These are phyloP conservation scores for Russula compacta DNA, from an alignment of 768 basidiomycete genomes.

Conservation along the genomic window DNA sequence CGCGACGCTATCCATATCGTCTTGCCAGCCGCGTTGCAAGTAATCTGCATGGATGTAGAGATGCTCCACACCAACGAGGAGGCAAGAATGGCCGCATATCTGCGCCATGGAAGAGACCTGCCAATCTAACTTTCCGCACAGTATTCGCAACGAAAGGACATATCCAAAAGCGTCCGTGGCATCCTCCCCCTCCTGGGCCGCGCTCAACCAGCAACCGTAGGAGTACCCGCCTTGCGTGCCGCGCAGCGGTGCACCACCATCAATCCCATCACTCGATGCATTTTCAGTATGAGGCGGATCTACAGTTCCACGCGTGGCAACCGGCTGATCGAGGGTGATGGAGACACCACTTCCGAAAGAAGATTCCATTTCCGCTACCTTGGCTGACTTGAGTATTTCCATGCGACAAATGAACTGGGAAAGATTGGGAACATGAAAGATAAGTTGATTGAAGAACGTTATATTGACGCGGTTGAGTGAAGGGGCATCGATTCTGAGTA, in stretches of 20 bases:
- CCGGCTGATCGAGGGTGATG: not conserved
- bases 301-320: not conserved
- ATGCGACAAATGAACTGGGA: not conserved
- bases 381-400: not conserved
- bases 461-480: not conserved
- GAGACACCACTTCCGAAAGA: not conserved
- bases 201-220: too few relatives aligned
- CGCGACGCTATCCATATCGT: not conserved
- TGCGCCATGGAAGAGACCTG: not conserved
- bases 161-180: not conserved
- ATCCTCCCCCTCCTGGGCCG: not conserved
- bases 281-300: too few relatives aligned
- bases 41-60: not conserved
- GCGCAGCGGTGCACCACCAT: too few relatives aligned
- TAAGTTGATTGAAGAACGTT: not conserved
- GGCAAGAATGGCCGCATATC: not conserved
- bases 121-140: not conserved
- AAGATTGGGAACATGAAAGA: not conserved
- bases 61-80: not conserved
- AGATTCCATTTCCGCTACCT: not conserved
- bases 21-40: not conserved
- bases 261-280: too few relatives aligned
- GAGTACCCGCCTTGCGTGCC: too few relatives aligned
- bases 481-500: not conserved
- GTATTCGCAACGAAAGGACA: not conserved